Conservation (phyloP, 1,284 basidiomycete species). For the Anthracocystis panici-leucophaei region DNA sequence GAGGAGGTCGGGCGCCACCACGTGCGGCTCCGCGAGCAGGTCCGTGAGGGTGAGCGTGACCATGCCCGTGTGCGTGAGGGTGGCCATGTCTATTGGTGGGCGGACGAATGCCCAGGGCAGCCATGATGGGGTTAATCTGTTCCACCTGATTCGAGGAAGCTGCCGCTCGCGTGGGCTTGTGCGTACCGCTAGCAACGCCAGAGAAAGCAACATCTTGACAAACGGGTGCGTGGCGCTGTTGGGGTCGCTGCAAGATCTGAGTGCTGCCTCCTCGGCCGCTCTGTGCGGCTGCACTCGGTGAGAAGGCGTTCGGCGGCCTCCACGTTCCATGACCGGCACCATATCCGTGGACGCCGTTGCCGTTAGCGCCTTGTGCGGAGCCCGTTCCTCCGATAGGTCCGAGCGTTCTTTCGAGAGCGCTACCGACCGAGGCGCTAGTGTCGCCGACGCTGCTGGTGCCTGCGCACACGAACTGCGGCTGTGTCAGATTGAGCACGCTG, state of each 20-base stretch:
- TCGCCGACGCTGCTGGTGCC: constrained; percentile 28
- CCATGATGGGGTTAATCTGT: constrained; percentile 51
- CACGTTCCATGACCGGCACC: constrained; percentile 34
- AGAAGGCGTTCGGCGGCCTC: constrained; percentile 50
- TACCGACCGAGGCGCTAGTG: constrained; percentile 48
- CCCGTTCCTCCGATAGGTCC: constrained; percentile 49
- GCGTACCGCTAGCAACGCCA: constrained; percentile 47
- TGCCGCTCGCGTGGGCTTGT: constrained; percentile 36
- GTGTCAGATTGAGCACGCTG: constrained; percentile 65
- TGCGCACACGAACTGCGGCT: constrained; percentile 61
- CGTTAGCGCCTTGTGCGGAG: constrained; percentile 23
- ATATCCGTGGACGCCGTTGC: constrained; percentile 37
- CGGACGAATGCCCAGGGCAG: constrained; percentile 46
- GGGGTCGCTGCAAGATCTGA: constrained; percentile 46
- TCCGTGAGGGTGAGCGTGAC: constrained; percentile 16
- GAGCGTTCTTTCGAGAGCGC: constrained; percentile 53
- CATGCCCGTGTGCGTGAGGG: constrained; percentile 8
- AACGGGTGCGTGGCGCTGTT: constrained; percentile 41
- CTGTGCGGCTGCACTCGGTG: constrained; percentile 28
- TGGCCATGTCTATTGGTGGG: constrained; percentile 28
- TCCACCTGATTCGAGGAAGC: constrained; percentile 25
- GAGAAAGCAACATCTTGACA: constrained; percentile 51
- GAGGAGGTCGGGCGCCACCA: constrained; percentile 32
- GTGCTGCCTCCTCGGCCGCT: constrained; percentile 34
- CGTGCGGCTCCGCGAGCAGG: constrained; percentile 25